Evolutionary conservation across 352 stramenopile genomes (phyloP).

Genomic region (Globisporangium cederbergense): DNA sequence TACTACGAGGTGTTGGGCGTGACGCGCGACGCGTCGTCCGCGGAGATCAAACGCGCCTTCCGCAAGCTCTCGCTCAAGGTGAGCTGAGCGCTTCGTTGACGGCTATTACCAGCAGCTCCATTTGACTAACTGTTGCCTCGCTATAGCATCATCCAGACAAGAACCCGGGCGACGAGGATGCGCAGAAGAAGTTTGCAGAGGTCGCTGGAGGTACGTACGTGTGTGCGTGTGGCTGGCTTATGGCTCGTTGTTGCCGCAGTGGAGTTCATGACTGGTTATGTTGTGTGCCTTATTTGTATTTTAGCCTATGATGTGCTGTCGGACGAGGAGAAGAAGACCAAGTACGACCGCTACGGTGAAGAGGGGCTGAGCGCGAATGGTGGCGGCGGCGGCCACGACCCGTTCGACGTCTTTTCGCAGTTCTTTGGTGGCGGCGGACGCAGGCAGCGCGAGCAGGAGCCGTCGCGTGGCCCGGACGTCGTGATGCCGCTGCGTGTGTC

Average conservation of each 20-base stretch:
- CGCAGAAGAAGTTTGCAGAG: slow-evolving; percentile 86
- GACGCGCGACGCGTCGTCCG: slow-evolving; percentile 48
- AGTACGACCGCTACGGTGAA: slow-evolving; percentile 91
- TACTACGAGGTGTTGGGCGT: slow-evolving; percentile 79
- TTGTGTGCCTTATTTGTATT: slow-evolving; percentile 7
- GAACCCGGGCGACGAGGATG: slow-evolving; percentile 82
- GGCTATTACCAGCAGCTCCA: not conserved
- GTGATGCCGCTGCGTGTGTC: slow-evolving; percentile 91
- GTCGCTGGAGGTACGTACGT: slow-evolving; percentile 52
- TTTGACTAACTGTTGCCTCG: not conserved
- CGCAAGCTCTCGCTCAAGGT: slow-evolving; percentile 89
- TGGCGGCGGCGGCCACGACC: slow-evolving; percentile 55
- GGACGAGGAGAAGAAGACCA: slow-evolving; percentile 84
- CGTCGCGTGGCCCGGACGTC: slow-evolving; percentile 60
- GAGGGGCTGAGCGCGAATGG: slow-evolving; percentile 68
- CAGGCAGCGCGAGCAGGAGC: slow-evolving; percentile 43
- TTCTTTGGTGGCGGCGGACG: slow-evolving; percentile 60
- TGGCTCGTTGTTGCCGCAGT: not conserved
- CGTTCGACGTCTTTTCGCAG: slow-evolving; percentile 80
- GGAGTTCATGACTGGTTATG: slow-evolving; percentile 15
- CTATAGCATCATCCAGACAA: slow-evolving; percentile 86
- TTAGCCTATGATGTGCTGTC: slow-evolving; percentile 90
- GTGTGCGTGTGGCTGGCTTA: not conserved
- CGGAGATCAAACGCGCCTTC: slow-evolving; percentile 84
- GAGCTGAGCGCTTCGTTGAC: not conserved